Evolutionary conservation across 2,329 filamentous ascomycete genomes (phyloP), one percentile per base, ranked within the genome.

Genomic region (Mariannaea elegans): DNA sequence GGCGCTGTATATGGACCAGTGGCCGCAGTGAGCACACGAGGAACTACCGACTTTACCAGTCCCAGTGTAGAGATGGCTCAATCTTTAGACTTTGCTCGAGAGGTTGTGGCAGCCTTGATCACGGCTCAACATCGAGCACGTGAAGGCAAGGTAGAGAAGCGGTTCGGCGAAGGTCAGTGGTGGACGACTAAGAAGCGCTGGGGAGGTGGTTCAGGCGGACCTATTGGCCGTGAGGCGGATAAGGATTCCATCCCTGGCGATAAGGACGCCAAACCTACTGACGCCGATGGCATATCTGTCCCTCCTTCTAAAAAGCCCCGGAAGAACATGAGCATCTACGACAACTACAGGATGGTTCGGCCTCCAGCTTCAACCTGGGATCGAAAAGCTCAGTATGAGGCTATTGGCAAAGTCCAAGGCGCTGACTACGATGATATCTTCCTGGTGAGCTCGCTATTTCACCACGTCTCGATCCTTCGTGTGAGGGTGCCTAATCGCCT

Each of bases 91-190:
- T 78, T 90, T 19, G 84, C 84, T 0, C 80, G 87, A 31, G 88
- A 90, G 71, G 72, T 89, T 0, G 77, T 87, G 24, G 85, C 87
- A 3, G 82, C 85, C 0, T 76, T 90, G 4, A 77, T 88, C 45
- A 86, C 87, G 7, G 87, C 87, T 0, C 88, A 90, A 70, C 86
- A 89, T 62, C 84, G 87, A 16, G 80, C 82, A 10, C 84, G 87
- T 13, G 81, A 88, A 64, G 84, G 84, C 29, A 83, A 80, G 56
- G 73, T 73, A 0, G 87, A 90, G 72, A 79, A 78, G 49, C 79
- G 83, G 0, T 81, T 87, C 56, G 87, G 87, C 2, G 80, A 87
- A 52, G 82, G 78, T 16, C 77, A 82, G 60, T 90, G 87, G 87
- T 90, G 87, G 87, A 80, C 85, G 1, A 82, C 80, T 7, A 81